Evolutionary conservation across 1,284 basidiomycete species (phyloP).

Genomic region (Trichosporon coremiiforme): DNA sequence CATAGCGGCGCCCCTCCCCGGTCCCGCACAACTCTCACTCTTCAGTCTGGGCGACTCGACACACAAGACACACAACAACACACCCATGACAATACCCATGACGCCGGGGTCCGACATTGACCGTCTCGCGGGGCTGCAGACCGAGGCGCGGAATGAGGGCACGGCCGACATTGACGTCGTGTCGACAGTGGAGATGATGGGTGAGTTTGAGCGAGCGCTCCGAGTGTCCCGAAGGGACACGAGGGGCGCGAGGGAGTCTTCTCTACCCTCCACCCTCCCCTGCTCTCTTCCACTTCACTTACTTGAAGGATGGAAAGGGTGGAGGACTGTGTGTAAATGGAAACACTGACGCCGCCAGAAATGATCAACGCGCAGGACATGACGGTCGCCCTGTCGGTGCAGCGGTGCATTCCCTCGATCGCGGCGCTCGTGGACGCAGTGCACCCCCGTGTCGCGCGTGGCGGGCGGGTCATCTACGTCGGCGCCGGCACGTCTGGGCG

Average conservation of each 20-base stretch:
- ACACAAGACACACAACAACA: neutral
- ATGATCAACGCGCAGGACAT: constrained; percentile 36
- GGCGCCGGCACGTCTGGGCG: constrained; percentile 35
- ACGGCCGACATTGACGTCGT: constrained; percentile 34
- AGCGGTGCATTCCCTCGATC: constrained; percentile 26
- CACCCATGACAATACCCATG: constrained; percentile 2
- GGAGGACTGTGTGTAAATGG: no score
- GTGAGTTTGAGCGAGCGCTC: constrained; percentile 21
- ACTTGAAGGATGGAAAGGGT: no score
- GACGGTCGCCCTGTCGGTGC: constrained; percentile 30
- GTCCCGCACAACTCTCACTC: no score
- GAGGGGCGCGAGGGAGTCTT: no score
- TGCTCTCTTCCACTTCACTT: no score
- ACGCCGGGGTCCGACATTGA: constrained; percentile 24
- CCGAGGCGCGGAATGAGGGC: constrained; percentile 31
- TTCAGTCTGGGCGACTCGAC: neutral
- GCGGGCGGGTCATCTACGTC: constrained; percentile 35
- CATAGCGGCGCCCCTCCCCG: no score
- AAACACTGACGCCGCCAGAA: constrained; percentile 18
- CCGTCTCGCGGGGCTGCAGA: constrained; percentile 26
- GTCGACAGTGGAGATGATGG: constrained; percentile 34
- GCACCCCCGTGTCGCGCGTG: constrained; percentile 25
- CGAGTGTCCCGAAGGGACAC: neutral
- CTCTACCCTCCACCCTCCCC: no score
- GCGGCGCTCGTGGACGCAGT: constrained; percentile 32